phyloP scores from a whole-genome alignment of 257 asterid genomes.

The Misopates orontium region DNA sequence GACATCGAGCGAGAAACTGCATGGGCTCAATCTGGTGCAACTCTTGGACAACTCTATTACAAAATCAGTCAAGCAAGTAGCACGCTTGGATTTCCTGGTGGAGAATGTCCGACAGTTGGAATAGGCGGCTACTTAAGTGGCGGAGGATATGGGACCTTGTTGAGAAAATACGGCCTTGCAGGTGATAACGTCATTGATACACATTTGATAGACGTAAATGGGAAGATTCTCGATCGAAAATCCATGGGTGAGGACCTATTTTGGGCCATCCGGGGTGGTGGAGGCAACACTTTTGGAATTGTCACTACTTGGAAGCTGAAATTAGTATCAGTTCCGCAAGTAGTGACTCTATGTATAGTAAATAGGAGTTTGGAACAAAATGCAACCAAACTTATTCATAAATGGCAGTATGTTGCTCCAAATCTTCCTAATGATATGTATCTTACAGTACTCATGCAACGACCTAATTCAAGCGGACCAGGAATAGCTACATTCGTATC shows the following conservation, averaged over 20 bases:
- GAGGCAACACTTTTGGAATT: no score
- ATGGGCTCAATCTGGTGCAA: background rate
- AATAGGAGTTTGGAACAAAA: background rate
- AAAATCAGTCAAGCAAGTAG: background rate
- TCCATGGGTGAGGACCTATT: no score
- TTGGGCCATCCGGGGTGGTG: no score
- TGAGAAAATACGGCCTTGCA: background rate
- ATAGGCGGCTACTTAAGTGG: background rate
- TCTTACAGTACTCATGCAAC: background rate
- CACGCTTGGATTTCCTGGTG: background rate
- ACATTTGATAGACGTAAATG: background rate
- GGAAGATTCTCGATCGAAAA: no score
- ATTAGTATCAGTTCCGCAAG: no score
- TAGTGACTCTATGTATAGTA: no score
- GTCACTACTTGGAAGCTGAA: no score
- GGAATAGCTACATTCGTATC: background rate
- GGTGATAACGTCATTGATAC: constrained; percentile 1
- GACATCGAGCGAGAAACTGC: background rate
- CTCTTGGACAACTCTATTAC: background rate
- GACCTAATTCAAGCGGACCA: background rate
- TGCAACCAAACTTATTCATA: background rate
- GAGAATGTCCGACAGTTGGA: background rate
- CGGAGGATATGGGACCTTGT: no score
- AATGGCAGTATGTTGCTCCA: no score
- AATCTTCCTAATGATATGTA: no score